A percentile compares a stretch with the other conserved stretches of the same genome.
Evolutionary conservation across 148 eudicot genomes (phyloP).

Genomic region (Rhododendron simsii): DNA sequence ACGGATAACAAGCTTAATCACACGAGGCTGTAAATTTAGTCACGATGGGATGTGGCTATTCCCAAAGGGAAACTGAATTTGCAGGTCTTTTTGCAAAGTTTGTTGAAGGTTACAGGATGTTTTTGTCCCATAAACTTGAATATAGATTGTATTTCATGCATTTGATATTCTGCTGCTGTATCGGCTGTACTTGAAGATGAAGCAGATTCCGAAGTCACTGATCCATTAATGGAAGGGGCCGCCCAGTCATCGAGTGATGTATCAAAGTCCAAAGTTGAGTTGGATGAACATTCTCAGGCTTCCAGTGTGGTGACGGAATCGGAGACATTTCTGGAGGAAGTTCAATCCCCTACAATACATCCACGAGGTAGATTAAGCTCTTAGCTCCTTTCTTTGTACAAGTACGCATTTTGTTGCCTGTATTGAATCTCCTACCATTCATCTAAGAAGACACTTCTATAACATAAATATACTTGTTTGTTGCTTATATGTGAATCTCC

Average conservation of each 20-base stretch:
- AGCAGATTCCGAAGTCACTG: conserved; percentile 37
- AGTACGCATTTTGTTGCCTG: neutral
- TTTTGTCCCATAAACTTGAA: neutral
- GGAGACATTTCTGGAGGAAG: conserved; percentile 42
- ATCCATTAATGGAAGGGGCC: conserved; percentile 19
- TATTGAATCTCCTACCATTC: neutral
- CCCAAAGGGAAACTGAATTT: neutral
- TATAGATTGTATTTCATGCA: neutral
- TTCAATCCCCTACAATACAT: conserved; percentile 40
- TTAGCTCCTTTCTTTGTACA: neutral
- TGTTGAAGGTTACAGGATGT: neutral
- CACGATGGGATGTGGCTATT: neutral
- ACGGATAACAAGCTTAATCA: neutral
- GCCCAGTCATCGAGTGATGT: neutral
- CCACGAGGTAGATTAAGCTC: conserved; percentile 39
- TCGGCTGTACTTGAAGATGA: conserved; percentile 18
- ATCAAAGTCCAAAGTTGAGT: conserved; percentile 18
- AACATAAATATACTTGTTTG: neutral
- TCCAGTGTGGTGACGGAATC: conserved; percentile 49
- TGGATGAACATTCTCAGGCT: conserved; percentile 33
- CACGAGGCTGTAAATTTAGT: neutral
- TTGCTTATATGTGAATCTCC: neutral
- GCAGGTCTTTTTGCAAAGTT: neutral
- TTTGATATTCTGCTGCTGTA: conserved; percentile 4
- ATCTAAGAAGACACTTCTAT: neutral